Base-by-base conservation (phyloP, 2,329 filamentous ascomycete species). In the Alternaria burnsii region DNA sequence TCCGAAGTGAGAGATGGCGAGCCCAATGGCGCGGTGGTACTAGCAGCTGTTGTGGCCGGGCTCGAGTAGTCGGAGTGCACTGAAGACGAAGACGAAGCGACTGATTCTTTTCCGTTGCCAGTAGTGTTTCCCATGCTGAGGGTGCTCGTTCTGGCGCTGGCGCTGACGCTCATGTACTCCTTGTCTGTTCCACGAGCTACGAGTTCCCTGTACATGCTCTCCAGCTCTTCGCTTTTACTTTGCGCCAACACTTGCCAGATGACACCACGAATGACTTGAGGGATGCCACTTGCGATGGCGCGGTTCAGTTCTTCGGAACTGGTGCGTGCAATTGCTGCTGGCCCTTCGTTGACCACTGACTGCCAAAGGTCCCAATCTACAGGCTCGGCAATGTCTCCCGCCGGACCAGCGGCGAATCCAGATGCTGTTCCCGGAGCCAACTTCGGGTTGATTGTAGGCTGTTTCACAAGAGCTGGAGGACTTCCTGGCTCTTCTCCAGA, bases 361-460 rank as follows among this genome's bases (percentile, higher is more conserved):
- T 99, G 94, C 95, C 95, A 99, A 40, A 99, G 82, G 78, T 99
- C 95, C 95, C 95, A 99, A 75, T 99, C 93, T n/a, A 99, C 95
- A 24, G 92, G 89, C 16, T 84, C 83, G 26, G 82, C 80, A 32
- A 84, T 81, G 71, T 94, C 91, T 14, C 89, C 88, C 3, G 92
- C 89, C 9, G 91, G 91, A 1, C 91, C 91, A 22, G 89, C 88
- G 24, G 89, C 89, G 42, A 94, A 88, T 6, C 94, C 94, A 11
- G 92, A 89, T 8, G 91, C 93, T 1, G 94, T 97, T 1, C 94
- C 94, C 0, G 94, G 94, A 1, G 93, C 89, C 44, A 97, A 82
- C 58, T 85, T 88, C 4, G 86, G 84, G 68, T 92, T 92, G 16
- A 92, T 85, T 3, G 84, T 87, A 0, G 86, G 81, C 8, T 90